These are phyloP conservation scores for Vigna hirtella DNA, from an alignment of 306 rosid genomes.

Conservation along the genomic window DNA sequence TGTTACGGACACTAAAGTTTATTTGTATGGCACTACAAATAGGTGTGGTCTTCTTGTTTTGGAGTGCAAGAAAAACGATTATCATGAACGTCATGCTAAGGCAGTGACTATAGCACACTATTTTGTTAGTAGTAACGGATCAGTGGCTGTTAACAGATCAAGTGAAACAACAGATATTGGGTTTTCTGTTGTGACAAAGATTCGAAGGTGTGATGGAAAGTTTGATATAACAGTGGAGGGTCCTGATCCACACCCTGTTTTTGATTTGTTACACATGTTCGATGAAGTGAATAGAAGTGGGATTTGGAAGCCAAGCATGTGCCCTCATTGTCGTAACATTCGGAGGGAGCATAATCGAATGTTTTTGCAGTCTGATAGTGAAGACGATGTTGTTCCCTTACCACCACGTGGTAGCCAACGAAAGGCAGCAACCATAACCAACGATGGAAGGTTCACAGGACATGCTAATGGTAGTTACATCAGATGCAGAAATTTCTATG, in stretches of 20 bases:
- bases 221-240: neutral
- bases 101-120: neutral
- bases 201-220: accelerated
- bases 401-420: neutral
- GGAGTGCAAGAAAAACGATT: neutral
- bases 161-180: neutral
- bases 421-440: too few species aligned
- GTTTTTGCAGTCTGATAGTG: neutral
- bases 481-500: neutral
- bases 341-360: neutral
- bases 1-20: neutral
- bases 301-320: neutral
- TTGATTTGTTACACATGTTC: neutral
- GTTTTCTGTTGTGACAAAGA: neutral
- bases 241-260: too few species aligned
- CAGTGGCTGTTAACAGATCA: neutral
- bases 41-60: neutral
- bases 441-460: neutral
- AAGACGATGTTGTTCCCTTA: neutral
- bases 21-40: neutral
- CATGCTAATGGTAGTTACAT: neutral
- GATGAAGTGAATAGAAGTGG: neutral
- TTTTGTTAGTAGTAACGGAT: neutral
- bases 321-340: neutral
- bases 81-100: neutral